Evolutionary conservation across 495 filamentous ascomycete genomes (phyloP).

Genomic region (Daldinia grandis): DNA sequence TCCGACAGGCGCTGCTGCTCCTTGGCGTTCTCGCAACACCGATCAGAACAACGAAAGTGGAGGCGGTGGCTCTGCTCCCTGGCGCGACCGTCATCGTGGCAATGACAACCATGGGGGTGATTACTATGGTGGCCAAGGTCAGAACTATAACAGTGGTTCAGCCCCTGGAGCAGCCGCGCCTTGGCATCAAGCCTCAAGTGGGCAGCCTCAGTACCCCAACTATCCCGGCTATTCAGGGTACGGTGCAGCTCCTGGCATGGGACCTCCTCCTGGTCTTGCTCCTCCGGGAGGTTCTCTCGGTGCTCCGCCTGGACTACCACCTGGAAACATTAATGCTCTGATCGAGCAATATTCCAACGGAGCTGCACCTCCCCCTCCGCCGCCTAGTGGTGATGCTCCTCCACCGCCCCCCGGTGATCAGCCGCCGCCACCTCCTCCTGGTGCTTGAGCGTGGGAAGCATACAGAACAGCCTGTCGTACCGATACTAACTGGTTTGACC

Average conservation of each 20-base stretch:
- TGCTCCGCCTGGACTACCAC: slow-evolving; percentile 68
- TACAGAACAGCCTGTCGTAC: slow-evolving; percentile 13
- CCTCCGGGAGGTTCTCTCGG: slow-evolving; percentile 65
- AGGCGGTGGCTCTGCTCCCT: slow-evolving; percentile 54
- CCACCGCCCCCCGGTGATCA: slow-evolving; percentile 80
- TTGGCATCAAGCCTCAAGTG: slow-evolving; percentile 71
- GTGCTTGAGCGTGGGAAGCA: slow-evolving; percentile 50
- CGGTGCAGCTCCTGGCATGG: slow-evolving; percentile 67
- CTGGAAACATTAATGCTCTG: slow-evolving; percentile 65
- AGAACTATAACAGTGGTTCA: slow-evolving; percentile 46
- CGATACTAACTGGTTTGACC: slow-evolving; percentile 36
- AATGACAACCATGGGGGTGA: slow-evolving; percentile 51
- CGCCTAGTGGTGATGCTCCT: slow-evolving; percentile 65
- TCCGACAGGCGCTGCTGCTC: slow-evolving; percentile 86
- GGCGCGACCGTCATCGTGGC: slow-evolving; percentile 58
- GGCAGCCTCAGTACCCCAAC: slow-evolving; percentile 62
- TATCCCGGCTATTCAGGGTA: slow-evolving; percentile 68
- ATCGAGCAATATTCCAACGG: slow-evolving; percentile 72
- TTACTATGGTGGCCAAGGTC: slow-evolving; percentile 62
- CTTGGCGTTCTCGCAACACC: slow-evolving; percentile 66
- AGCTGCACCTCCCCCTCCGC: slow-evolving; percentile 62
- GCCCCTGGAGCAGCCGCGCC: slow-evolving; percentile 67
- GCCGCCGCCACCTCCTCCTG: slow-evolving; percentile 76
- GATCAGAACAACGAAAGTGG: slow-evolving; percentile 51
- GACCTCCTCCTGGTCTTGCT: slow-evolving; percentile 63